These are phyloP conservation scores for Breviolum minutum DNA, from an alignment of 73 alveolate species.

Conservation along the genomic window DNA sequence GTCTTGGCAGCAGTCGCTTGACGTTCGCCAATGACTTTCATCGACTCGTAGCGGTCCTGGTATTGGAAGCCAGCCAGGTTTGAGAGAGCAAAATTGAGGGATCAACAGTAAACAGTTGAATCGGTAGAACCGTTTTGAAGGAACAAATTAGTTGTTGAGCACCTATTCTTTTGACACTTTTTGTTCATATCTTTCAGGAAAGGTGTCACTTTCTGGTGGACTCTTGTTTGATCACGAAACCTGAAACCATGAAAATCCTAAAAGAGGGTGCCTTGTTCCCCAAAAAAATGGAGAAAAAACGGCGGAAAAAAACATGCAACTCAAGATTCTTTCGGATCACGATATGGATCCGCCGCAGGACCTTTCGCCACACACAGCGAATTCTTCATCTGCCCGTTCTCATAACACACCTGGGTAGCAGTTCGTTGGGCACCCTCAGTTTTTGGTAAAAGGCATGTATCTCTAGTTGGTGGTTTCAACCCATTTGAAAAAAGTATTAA, in stretches of 20 bases:
- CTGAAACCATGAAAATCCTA: neutral
- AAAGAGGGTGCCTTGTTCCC: neutral
- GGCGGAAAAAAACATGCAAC: neutral
- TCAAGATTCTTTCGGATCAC: no score
- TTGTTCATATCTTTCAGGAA: neutral
- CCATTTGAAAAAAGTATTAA: no score
- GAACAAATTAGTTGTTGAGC: no score
- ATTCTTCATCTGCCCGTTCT: conserved; percentile 65
- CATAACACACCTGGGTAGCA: conserved; percentile 35
- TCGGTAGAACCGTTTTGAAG: no score
- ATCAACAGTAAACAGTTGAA: neutral
- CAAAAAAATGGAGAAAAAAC: neutral
- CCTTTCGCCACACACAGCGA: conserved; percentile 28
- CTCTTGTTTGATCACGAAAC: neutral
- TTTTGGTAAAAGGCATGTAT: neutral
- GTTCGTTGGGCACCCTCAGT: neutral
- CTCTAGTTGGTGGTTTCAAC: no score
- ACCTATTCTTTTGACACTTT: no score
- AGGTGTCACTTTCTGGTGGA: neutral
- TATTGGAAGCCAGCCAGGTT: neutral
- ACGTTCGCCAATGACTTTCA: conserved; percentile 58
- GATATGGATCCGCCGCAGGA: neutral
- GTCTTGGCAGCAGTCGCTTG: conserved; percentile 76
- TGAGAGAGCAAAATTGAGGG: neutral
- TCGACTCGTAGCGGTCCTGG: conserved; percentile 61